A percentile compares a stretch with the other conserved stretches of the same genome.
These are phyloP conservation scores for Yarrowia alimentaria DNA, from an alignment of 805 yeast species.

Conservation along the genomic window DNA sequence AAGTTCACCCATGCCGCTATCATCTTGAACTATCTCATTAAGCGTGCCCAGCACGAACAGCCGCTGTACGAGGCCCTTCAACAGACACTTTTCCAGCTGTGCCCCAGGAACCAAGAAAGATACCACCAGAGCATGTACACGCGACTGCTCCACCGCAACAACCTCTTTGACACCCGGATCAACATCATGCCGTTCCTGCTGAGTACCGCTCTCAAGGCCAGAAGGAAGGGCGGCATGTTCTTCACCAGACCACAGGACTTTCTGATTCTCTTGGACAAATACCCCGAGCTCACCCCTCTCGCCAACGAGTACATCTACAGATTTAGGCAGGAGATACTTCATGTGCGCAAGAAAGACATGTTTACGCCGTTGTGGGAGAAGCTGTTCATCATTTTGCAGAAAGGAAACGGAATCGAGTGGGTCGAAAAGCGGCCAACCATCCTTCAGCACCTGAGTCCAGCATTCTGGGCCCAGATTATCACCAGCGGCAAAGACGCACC, in stretches of 20 bases:
- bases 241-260: neutral
- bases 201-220: neutral
- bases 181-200: conserved; percentile 2
- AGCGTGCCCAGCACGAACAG: neutral
- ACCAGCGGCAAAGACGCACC: neutral
- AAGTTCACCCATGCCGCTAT: neutral
- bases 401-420: no score
- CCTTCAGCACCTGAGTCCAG: no score
- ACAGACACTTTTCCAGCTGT: neutral
- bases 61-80: neutral
- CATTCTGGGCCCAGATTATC: neutral
- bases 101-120: neutral
- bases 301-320: neutral
- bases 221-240: neutral
- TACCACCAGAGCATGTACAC: neutral
- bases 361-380: conserved; percentile 2
- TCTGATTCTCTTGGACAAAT: neutral
- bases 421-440: no score
- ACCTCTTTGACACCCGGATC: neutral
- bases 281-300: neutral
- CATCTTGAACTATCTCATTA: neutral
- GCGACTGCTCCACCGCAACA: neutral
- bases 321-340: no score
- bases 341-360: no score
- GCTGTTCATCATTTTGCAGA: no score